Conservation (phyloP, 805 yeast genomes). For the Ogataea thermomethanolica region DNA sequence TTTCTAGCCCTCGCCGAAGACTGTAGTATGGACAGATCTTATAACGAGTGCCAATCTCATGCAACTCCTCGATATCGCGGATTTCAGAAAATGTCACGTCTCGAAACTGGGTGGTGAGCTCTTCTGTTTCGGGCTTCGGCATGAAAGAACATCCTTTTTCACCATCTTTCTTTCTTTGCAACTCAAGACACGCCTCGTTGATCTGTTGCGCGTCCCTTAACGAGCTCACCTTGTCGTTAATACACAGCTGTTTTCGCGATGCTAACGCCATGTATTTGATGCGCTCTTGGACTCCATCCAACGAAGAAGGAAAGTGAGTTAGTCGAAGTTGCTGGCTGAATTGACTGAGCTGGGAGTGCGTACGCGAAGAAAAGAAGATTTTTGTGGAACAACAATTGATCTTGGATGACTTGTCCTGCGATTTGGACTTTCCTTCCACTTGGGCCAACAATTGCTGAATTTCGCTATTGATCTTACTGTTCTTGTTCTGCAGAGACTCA, state of each 20-base stretch:
- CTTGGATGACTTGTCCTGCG: constrained; percentile 18
- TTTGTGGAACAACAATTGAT: constrained; percentile 38
- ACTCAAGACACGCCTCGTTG: constrained; percentile 78
- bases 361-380: constrained; percentile 75
- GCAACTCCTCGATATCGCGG: constrained; percentile 79
- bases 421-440: constrained; percentile 32
- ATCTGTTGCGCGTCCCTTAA: constrained; percentile 49
- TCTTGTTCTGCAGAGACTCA: constrained; percentile 25
- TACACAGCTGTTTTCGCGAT: constrained; percentile 81
- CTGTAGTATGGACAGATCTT: constrained; percentile 83
- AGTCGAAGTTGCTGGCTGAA: constrained; percentile 68
- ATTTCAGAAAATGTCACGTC: constrained; percentile 55
- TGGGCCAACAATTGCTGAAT: constrained; percentile 46
- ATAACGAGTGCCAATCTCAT: constrained; percentile 50
- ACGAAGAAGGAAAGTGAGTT: constrained; percentile 62
- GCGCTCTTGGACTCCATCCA: constrained; percentile 44
- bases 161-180: constrained; percentile 42
- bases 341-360: constrained; percentile 86
- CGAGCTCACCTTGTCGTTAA: constrained; percentile 57
- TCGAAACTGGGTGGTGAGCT: constrained; percentile 40
- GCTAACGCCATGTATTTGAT: constrained; percentile 71
- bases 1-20: constrained; percentile 49
- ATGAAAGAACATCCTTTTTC: constrained; percentile 39
- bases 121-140: constrained; percentile 34
- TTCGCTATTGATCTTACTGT: constrained; percentile 40